A percentile compares a stretch with the other conserved stretches of the same genome.
Conservation (phyloP, 2,329 filamentous ascomycete genomes). For the Ophiostoma pallidulum region DNA sequence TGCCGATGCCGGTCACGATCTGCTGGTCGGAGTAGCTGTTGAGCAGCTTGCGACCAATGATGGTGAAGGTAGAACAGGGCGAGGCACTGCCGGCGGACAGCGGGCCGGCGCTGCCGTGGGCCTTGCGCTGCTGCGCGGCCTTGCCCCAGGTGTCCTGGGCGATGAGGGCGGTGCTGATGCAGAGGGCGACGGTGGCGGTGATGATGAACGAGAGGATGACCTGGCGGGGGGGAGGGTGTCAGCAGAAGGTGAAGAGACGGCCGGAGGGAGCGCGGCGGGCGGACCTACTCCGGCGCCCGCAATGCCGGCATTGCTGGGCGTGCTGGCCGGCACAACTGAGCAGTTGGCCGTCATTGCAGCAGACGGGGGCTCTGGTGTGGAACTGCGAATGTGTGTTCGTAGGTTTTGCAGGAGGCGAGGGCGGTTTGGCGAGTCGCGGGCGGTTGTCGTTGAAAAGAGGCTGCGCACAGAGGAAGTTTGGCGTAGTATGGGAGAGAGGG, state of each 20-base stretch:
- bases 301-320: slow-evolving; percentile 46
- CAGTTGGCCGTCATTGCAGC: slow-evolving; percentile 27
- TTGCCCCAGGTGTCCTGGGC: slow-evolving; percentile 36
- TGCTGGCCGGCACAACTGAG: slow-evolving; percentile 32
- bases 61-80: neutral
- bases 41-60: slow-evolving; percentile 53
- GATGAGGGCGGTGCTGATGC: slow-evolving; percentile 47
- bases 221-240: slow-evolving; percentile 23
- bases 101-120: neutral
- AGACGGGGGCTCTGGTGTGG: neutral
- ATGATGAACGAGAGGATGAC: slow-evolving; percentile 58
- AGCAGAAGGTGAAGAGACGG: neutral
- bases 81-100: neutral
- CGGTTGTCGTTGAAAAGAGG: too few species aligned
- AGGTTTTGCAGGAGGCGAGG: too few species aligned
- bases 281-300: slow-evolving; percentile 44
- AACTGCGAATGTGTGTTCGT: neutral
- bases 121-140: slow-evolving; percentile 24
- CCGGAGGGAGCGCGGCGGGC: neutral
- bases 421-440: too few species aligned
- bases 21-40: slow-evolving; percentile 59
- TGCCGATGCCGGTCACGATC: slow-evolving; percentile 59
- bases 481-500: too few species aligned
- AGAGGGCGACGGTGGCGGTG: slow-evolving; percentile 48
- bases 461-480: too few species aligned